Percentiles rank a stretch among this genome's conserved stretches.
Evolutionary conservation across 2,329 filamentous ascomycete species (phyloP).

Genomic region (Ceratocystis albifundus): DNA sequence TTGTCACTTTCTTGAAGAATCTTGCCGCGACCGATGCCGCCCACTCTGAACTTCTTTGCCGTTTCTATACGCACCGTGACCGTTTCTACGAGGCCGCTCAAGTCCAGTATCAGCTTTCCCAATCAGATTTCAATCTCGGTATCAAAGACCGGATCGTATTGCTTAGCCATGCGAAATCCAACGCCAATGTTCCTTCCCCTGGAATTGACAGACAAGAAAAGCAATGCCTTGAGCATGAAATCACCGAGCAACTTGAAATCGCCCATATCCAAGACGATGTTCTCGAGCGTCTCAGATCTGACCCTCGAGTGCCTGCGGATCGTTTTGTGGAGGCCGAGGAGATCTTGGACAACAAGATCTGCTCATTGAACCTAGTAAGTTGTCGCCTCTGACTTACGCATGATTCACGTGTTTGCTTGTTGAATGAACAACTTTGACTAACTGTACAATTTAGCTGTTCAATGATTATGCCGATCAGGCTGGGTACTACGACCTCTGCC

Average conservation of each 20-base stretch:
- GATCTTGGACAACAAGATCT: conserved; percentile 65
- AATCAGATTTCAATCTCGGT: conserved; percentile 67
- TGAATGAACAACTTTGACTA: conserved; percentile 19
- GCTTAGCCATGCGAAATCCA: conserved; percentile 80
- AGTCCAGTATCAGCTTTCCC: conserved; percentile 73
- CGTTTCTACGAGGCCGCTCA: conserved; percentile 77
- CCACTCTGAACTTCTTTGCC: conserved; percentile 84
- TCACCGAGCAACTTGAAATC: conserved; percentile 77
- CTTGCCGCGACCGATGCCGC: conserved; percentile 59
- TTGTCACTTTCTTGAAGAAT: conserved; percentile 73
- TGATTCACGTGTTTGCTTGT: background rate
- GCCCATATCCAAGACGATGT: conserved; percentile 93
- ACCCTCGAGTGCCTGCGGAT: conserved; percentile 55
- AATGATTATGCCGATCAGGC: conserved; percentile 85
- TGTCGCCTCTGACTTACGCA: background rate
- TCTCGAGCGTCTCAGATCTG: conserved; percentile 62
- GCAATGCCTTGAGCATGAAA: conserved; percentile 73
- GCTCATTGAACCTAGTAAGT: conserved; percentile 63
- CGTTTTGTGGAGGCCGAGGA: conserved; percentile 52
- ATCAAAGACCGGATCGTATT: conserved; percentile 81
- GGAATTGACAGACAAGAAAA: conserved; percentile 69
- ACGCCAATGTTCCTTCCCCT: conserved; percentile 71
- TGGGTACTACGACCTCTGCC: conserved; percentile 84
- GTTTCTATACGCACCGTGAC: conserved; percentile 76
- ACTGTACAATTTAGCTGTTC: conserved; percentile 53